Percentiles rank a stretch among this genome's conserved stretches.
Conservation (phyloP, 768 basidiomycete genomes). For the Fistulinella prunicolor region DNA sequence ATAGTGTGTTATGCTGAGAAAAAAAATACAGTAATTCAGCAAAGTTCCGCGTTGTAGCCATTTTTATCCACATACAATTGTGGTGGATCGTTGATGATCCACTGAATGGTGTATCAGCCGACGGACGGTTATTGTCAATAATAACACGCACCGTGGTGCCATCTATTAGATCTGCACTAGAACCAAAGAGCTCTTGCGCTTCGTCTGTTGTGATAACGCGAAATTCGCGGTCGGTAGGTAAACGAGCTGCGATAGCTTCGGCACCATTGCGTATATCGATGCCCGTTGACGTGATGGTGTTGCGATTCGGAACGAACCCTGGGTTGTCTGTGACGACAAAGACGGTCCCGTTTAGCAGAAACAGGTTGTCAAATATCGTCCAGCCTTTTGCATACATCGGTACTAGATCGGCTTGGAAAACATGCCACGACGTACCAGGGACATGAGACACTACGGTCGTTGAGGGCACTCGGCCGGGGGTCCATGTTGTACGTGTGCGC, state of each 20-base stretch:
- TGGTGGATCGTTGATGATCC: conserved; percentile 78
- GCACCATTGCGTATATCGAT: conserved; percentile 54
- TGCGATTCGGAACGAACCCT: conserved; percentile 57
- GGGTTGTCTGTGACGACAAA: conserved; percentile 80
- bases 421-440: conserved; percentile 51
- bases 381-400: conserved; percentile 53
- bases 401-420: background rate
- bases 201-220: conserved; percentile 66
- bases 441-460: conserved; percentile 74
- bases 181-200: conserved; percentile 68
- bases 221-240: conserved; percentile 80
- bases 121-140: background rate
- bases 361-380: conserved; percentile 86
- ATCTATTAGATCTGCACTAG: conserved; percentile 68
- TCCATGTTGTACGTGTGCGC: conserved; percentile 41
- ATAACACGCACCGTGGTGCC: conserved; percentile 61
- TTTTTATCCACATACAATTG: conserved; percentile 65
- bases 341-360: conserved; percentile 75
- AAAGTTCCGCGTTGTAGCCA: background rate
- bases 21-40: background rate
- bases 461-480: conserved; percentile 39
- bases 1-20: conserved; percentile 77
- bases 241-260: conserved; percentile 51
- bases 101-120: conserved; percentile 38
- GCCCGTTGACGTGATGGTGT: conserved; percentile 70